A percentile compares a stretch with the other conserved stretches of the same genome.
phyloP scores from a whole-genome alignment of 176 grass and related monocot species.

The Pontederia crassipes region DNA sequence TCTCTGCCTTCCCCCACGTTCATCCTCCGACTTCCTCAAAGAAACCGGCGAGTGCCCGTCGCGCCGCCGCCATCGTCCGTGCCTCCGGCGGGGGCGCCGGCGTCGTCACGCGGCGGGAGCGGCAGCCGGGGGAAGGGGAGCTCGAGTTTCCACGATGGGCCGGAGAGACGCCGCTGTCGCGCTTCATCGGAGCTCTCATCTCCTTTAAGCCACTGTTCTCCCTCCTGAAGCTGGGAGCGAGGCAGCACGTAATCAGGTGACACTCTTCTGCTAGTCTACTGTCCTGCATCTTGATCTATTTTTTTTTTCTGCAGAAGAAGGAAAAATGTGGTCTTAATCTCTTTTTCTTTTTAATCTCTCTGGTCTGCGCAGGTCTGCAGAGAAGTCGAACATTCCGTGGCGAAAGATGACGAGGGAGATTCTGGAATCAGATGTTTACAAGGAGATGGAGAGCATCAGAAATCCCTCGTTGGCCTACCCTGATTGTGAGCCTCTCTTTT shows the following conservation, averaged over 20 bases:
- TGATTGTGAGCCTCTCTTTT: conserved; percentile 38
- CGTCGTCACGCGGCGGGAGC: conserved; percentile 5
- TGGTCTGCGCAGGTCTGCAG: conserved; percentile 43
- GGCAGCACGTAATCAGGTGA: conserved; percentile 67
- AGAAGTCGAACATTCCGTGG: conserved; percentile 78
- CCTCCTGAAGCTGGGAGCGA: conserved; percentile 66
- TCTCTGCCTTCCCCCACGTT: too few relatives aligned
- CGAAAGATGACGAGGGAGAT: conserved; percentile 72
- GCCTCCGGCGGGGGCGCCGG: background rate
- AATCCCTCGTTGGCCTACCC: conserved; percentile 66
- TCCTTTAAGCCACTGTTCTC: conserved; percentile 76
- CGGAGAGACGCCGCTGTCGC: conserved; percentile 60
- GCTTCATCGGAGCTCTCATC: conserved; percentile 57
- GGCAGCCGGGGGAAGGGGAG: conserved; percentile 33
- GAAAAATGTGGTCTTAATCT: background rate
- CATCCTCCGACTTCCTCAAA: too few relatives aligned
- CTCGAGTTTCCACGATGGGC: conserved; percentile 65
- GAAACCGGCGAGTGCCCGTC: too few relatives aligned
- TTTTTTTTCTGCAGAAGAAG: too few relatives aligned
- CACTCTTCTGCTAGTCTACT: too few relatives aligned
- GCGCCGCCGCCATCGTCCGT: background rate
- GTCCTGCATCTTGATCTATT: too few relatives aligned
- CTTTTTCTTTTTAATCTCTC: background rate
- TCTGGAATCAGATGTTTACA: conserved; percentile 58
- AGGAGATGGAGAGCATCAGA: conserved; percentile 50